phyloP scores from a whole-genome alignment of 441 rosid genomes.

The Kokia cookei region DNA sequence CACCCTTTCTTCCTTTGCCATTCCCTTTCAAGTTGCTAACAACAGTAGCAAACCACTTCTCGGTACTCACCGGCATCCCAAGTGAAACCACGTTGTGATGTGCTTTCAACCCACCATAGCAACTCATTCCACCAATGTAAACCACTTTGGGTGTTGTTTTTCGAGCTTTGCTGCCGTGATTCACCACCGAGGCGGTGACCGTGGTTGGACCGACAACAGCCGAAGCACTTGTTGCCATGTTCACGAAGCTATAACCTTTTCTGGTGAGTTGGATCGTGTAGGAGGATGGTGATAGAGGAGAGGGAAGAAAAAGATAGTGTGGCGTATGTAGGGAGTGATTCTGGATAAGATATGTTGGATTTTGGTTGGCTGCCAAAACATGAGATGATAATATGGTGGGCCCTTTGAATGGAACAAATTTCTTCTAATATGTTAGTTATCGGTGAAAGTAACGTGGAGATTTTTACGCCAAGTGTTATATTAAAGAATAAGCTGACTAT shows the following conservation, averaged over 20 bases:
- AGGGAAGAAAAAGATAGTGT: neutral
- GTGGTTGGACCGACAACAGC: conserved; percentile 17
- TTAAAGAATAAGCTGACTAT: too few relatives aligned
- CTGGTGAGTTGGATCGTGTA: neutral
- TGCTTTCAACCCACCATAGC: conserved; percentile 60
- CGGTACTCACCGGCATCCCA: conserved; percentile 40
- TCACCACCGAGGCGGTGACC: conserved; percentile 16
- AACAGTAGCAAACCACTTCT: conserved; percentile 46
- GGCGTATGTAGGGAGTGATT: neutral
- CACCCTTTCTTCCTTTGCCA: conserved; percentile 33
- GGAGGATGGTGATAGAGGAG: neutral
- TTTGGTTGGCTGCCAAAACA: neutral
- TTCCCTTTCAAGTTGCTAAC: conserved; percentile 34
- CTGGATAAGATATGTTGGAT: neutral
- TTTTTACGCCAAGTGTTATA: too few relatives aligned
- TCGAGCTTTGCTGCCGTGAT: conserved; percentile 16
- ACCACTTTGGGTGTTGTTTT: conserved; percentile 26
- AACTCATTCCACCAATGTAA: conserved; percentile 43
- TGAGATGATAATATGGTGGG: neutral
- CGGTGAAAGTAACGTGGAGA: too few relatives aligned
- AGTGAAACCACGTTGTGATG: conserved; percentile 44
- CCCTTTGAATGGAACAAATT: neutral
- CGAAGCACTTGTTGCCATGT: conserved; percentile 40
- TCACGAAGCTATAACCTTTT: neutral
- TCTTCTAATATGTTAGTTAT: neutral